Conservation (phyloP, 148 eudicot species). For the Heliamphora exappendiculata region DNA sequence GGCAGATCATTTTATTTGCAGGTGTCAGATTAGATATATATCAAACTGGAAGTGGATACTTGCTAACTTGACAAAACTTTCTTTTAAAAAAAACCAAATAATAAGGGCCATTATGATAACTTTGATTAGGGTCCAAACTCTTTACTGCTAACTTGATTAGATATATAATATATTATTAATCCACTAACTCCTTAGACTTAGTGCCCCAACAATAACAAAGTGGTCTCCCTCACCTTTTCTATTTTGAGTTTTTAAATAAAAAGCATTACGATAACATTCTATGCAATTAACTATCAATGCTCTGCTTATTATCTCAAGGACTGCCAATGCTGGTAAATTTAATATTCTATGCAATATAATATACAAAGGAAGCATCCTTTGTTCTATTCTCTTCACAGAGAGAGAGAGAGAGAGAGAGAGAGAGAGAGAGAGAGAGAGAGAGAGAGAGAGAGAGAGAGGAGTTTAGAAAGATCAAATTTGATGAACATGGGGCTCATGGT, state of each 20-base stretch:
- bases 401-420: slow-evolving; percentile 13
- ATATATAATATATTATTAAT: slow-evolving; percentile 17
- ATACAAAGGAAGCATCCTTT: slow-evolving; percentile 19
- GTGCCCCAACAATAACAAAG: slow-evolving; percentile 64
- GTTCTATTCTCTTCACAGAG: slow-evolving; percentile 8
- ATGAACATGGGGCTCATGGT: slow-evolving; percentile 39
- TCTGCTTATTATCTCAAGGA: slow-evolving; percentile 21
- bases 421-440: slow-evolving; percentile 6
- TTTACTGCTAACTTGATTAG: slow-evolving; percentile 10
- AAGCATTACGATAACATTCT: slow-evolving; percentile 25
- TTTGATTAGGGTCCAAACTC: not conserved
- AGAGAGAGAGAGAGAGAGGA: slow-evolving; percentile 7
- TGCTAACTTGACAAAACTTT: not conserved
- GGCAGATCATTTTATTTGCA: too few relatives aligned
- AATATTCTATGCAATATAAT: slow-evolving; percentile 19
- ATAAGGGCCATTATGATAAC: slow-evolving; percentile 9
- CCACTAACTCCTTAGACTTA: slow-evolving; percentile 68
- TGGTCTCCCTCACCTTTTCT: slow-evolving; percentile 47
- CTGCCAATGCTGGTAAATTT: slow-evolving; percentile 13
- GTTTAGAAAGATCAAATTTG: slow-evolving; percentile 7
- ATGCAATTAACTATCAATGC: slow-evolving; percentile 23
- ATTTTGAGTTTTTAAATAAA: slow-evolving; percentile 22
- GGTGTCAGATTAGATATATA: too few relatives aligned
- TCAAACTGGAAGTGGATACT: too few relatives aligned
- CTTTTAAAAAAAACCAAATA: not conserved